Evolutionary conservation across 108 stramenopile genomes (phyloP).

Genomic region (Mediolabrus comicus): DNA sequence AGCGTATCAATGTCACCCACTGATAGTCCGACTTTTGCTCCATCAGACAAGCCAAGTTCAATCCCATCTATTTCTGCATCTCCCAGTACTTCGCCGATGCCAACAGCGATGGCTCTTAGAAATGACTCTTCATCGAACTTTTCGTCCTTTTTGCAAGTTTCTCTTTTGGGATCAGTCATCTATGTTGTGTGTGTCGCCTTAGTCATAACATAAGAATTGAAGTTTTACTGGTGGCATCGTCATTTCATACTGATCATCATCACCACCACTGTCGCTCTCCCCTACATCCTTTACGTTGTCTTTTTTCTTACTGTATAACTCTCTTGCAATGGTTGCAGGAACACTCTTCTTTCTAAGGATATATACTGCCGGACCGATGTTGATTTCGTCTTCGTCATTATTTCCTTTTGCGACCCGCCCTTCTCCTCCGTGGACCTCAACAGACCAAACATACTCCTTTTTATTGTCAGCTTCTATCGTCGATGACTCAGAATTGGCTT

Average conservation of each 20-base stretch:
- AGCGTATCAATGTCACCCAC: not conserved
- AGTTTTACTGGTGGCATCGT: not conserved
- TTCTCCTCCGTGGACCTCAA: conserved; percentile 83
- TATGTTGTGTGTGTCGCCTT: too few relatives aligned
- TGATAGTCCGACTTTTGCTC: not conserved
- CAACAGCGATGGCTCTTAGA: not conserved
- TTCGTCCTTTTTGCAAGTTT: too few relatives aligned
- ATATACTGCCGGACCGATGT: conserved; percentile 21
- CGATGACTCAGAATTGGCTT: not conserved
- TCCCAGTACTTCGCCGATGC: not conserved
- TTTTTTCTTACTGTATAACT: not conserved
- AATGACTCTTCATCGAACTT: too few relatives aligned
- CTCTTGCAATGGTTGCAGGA: not conserved
- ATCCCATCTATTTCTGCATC: too few relatives aligned
- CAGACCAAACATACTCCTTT: conserved; percentile 42
- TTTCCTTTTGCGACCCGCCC: conserved; percentile 19
- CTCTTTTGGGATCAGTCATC: too few relatives aligned
- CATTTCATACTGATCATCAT: not conserved
- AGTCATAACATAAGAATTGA: not conserved
- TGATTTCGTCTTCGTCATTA: conserved; percentile 33
- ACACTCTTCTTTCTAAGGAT: conserved; percentile 7
- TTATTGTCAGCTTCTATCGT: not conserved
- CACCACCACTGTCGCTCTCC: not conserved
- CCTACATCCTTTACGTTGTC: not conserved
- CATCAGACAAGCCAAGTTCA: not conserved